Conservation (phyloP, 2,329 filamentous ascomycete genomes). For the Ascochyta fabae region DNA sequence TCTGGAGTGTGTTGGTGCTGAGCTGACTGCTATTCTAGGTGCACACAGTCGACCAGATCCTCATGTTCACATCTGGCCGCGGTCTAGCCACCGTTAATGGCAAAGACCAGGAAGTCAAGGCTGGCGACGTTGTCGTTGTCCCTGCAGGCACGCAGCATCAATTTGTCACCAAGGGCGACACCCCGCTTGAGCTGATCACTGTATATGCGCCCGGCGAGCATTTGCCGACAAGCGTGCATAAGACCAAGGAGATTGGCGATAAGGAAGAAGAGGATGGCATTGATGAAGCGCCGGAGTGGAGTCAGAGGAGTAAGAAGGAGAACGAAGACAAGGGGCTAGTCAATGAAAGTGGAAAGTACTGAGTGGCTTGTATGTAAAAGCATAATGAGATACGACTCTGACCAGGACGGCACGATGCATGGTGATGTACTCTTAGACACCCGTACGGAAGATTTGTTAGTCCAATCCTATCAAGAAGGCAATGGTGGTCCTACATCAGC, state of each 20-base stretch:
- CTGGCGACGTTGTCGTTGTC: conserved; percentile 66
- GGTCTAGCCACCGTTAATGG: conserved; percentile 66
- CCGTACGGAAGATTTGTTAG: too few species aligned
- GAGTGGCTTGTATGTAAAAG: neutral
- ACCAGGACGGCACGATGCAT: neutral
- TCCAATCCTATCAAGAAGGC: too few species aligned
- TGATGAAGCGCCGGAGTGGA: conserved; percentile 68
- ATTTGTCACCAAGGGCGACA: conserved; percentile 67
- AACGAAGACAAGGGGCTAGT: conserved; percentile 65
- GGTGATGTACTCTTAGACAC: too few species aligned
- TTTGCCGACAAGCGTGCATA: conserved; percentile 64
- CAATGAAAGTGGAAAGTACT: conserved; percentile 50
- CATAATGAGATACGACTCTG: neutral
- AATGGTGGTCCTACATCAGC: too few species aligned
- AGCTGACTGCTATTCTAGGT: conserved; percentile 27
- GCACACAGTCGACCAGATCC: conserved; percentile 68
- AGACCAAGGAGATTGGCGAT: conserved; percentile 68
- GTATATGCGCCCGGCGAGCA: conserved; percentile 70
- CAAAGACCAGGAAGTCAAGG: conserved; percentile 63
- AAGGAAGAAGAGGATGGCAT: conserved; percentile 66
- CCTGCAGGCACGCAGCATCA: conserved; percentile 71
- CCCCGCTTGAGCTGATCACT: conserved; percentile 66
- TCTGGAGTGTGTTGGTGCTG: too few species aligned
- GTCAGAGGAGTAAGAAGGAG: conserved; percentile 60
- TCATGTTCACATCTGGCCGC: conserved; percentile 67